phyloP scores from a whole-genome alignment of 371 early-diverging fungal species.

The Funneliformis caledonium region DNA sequence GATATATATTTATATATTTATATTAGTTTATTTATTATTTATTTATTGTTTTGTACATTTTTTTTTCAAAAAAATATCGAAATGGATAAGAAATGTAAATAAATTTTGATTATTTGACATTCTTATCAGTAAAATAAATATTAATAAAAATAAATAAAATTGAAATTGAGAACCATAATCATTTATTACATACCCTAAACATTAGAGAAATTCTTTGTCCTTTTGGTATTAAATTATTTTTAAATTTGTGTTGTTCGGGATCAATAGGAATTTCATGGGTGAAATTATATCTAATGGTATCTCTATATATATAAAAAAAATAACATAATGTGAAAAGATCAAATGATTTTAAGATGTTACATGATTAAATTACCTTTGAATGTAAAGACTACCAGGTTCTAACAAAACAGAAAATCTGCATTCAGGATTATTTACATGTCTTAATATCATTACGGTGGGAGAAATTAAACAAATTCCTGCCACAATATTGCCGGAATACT shows the following conservation, averaged over 20 bases:
- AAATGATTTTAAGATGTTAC: neutral
- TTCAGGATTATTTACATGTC: slow-evolving; percentile 49
- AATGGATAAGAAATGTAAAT: too few species aligned
- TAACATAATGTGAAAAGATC: neutral
- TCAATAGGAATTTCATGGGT: slow-evolving; percentile 58
- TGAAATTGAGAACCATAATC: neutral
- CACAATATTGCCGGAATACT: slow-evolving; percentile 60
- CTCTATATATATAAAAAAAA: slow-evolving; percentile 38
- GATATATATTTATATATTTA: neutral
- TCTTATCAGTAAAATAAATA: neutral
- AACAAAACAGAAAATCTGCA: slow-evolving; percentile 52
- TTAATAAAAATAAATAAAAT: neutral
- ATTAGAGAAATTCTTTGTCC: slow-evolving; percentile 55
- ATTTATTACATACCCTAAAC: slow-evolving; percentile 44
- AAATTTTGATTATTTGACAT: too few species aligned
- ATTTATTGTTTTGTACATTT: too few species aligned
- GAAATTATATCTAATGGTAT: slow-evolving; percentile 53
- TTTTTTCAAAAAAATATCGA: too few species aligned
- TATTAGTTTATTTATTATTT: too few species aligned
- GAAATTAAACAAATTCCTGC: slow-evolving; percentile 61
- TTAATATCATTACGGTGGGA: slow-evolving; percentile 56
- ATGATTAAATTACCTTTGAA: slow-evolving; percentile 48
- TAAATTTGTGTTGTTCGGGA: slow-evolving; percentile 46
- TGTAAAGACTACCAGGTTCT: slow-evolving; percentile 56
- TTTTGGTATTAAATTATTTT: slow-evolving; percentile 46